Percentiles rank a stretch among this genome's conserved stretches.
Conservation (phyloP, 371 early-diverging fungal genomes). For the Rhizopus microsporus region DNA sequence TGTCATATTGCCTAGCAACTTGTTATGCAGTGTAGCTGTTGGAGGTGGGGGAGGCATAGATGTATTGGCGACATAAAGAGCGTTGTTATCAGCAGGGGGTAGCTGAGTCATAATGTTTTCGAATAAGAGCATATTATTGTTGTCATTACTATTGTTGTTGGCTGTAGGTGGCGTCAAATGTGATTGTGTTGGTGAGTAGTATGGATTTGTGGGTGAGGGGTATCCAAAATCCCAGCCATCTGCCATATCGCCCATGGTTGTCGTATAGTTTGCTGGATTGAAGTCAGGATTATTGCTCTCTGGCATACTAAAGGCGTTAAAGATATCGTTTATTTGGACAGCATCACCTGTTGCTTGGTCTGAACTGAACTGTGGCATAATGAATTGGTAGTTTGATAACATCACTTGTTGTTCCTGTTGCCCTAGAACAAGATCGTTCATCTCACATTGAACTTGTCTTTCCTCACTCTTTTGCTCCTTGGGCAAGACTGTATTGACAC, state of each 20-base stretch:
- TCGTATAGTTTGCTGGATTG: neutral
- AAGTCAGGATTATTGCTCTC: neutral
- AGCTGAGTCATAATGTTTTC: constrained; percentile 4
- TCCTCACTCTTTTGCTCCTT: neutral
- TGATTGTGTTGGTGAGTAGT: constrained; percentile 18
- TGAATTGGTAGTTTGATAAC: constrained; percentile 11
- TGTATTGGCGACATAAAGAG: constrained; percentile 36
- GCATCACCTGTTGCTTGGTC: constrained; percentile 18
- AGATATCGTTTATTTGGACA: constrained; percentile 27
- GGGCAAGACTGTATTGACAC: constrained; percentile 14
- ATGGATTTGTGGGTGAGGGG: constrained; percentile 29
- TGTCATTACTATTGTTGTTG: constrained; percentile 10
- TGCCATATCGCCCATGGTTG: constrained; percentile 19
- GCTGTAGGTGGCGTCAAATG: constrained; percentile 3
- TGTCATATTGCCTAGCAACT: constrained; percentile 20
- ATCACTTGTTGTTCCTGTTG: constrained; percentile 8
- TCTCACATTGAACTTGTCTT: neutral
- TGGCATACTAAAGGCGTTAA: constrained; percentile 20
- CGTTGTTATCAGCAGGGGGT: constrained; percentile 12
- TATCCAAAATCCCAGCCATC: constrained; percentile 33
- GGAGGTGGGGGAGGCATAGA: constrained; percentile 46
- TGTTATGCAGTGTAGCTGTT: constrained; percentile 31
- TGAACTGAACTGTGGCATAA: constrained; percentile 22
- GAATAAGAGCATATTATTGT: neutral
- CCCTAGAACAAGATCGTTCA: neutral